phyloP scores from a whole-genome alignment of 164 flowering plant genomes.

The Dillenia suffruticosa region DNA sequence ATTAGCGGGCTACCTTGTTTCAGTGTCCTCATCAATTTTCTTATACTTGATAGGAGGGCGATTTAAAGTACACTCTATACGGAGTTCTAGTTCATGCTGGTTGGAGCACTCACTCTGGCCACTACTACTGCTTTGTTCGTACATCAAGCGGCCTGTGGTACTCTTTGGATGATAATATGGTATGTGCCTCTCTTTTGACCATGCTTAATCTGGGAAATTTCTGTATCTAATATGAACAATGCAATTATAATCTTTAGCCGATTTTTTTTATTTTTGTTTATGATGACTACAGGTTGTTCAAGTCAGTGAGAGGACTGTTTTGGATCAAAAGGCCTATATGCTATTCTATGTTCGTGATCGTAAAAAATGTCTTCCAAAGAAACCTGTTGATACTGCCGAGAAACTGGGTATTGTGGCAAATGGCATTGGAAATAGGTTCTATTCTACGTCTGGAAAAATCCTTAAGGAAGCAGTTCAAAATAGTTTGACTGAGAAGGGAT shows the following conservation, averaged over 20 bases:
- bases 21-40: neutral
- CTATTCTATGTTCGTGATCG: constrained; percentile 83
- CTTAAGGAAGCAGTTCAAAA: constrained; percentile 23
- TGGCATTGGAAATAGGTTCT: constrained; percentile 17
- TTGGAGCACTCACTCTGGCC: constrained; percentile 84
- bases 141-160: constrained; percentile 95
- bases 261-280: neutral
- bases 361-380: constrained; percentile 34
- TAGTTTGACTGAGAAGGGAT: constrained; percentile 16
- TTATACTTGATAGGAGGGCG: constrained; percentile 57
- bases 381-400: constrained; percentile 26
- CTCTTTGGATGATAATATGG: constrained; percentile 90
- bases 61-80: constrained; percentile 78
- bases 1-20: too few species aligned
- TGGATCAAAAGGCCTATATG: constrained; percentile 97
- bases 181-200: constrained; percentile 16
- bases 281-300: constrained; percentile 53
- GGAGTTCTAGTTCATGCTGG: constrained; percentile 96
- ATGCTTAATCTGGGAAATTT: neutral
- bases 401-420: constrained; percentile 31
- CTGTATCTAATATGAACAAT: neutral
- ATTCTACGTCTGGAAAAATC: constrained; percentile 9
- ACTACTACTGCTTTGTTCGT: constrained; percentile 87
- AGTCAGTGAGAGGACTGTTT: constrained; percentile 65
- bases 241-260: neutral